Base-by-base conservation (phyloP, 768 basidiomycete species). In the Auricularia auricula-judae region DNA sequence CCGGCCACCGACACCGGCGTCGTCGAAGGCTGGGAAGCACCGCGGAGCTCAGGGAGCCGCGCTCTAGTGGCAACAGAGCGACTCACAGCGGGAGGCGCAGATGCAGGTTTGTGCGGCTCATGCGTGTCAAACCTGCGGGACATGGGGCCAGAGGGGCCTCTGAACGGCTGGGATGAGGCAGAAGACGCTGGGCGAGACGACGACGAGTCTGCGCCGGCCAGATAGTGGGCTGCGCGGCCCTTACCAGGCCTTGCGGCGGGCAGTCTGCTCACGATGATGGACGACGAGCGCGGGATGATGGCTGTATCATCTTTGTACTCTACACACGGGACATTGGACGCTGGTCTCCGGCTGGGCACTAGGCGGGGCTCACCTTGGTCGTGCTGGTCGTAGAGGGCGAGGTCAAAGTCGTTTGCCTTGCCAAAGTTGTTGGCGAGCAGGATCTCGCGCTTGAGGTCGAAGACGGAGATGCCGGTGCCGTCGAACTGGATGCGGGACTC, bases 381-480 rank as follows among this genome's bases (percentile, higher is more conserved):
- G 89, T 86, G 42, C 88, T 85, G 78, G 72, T 98, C 94, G 73
- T 86, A 89, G 44, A 98, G 81, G 62, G 85, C 84, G 33, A 99
- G 82, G 77, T 99, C 97, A 80, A 98, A 98, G 73, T 99, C 97
- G 73, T 89, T 93, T 65, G 92, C 93, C 81, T 93, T 95, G 79
- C 88, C 89, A 77, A 99, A 86, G 74, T 89, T 93, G 74, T 98
- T 98, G 74, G 90, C 90, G 72, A 96, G 79, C 72, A 99, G 96
- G 73, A 99, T 92, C 78, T 98, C 97, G 81, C 88, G 91, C 80
- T 99, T 99, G 76, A 99, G 81, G 78, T 99, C 97, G 81, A 98
- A 98, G 70, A 98, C 93, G 72, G 94, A 94, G 73, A 99, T 98
- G 67, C 93, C 93, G 69, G 96, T 98, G 72, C 97, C 97, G 74